phyloP scores from a whole-genome alignment of 2,329 filamentous ascomycete genomes.

The Aureobasidium zeae region DNA sequence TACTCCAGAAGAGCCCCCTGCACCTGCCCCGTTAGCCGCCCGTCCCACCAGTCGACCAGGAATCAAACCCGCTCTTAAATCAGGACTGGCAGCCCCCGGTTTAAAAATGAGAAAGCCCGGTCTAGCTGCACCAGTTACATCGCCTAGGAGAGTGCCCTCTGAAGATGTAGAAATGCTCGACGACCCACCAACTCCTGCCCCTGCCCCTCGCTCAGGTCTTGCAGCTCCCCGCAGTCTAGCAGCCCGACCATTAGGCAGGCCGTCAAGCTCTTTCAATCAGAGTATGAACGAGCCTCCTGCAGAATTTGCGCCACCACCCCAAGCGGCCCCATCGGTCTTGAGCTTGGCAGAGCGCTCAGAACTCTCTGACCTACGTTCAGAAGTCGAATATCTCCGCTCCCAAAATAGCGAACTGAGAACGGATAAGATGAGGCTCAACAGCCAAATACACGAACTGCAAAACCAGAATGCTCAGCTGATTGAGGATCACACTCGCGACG shows the following conservation, averaged over 20 bases:
- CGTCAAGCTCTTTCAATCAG: constrained; percentile 53
- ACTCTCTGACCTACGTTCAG: constrained; percentile 73
- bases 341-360: constrained; percentile 81
- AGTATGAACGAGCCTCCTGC: constrained; percentile 29
- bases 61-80: constrained; percentile 35
- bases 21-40: constrained; percentile 48
- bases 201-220: constrained; percentile 32
- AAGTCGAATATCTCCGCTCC: constrained; percentile 68
- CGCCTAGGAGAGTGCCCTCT: constrained; percentile 32
- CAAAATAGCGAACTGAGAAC: constrained; percentile 72
- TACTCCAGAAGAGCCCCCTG: constrained; percentile 37
- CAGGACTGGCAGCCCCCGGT: constrained; percentile 30
- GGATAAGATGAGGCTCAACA: constrained; percentile 71
- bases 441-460: constrained; percentile 87
- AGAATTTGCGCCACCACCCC: constrained; percentile 30
- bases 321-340: constrained; percentile 51
- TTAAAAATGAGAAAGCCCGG: constrained; percentile 36
- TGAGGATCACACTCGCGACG: constrained; percentile 91
- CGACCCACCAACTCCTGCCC: constrained; percentile 27
- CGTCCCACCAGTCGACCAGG: constrained; percentile 48
- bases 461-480: constrained; percentile 95
- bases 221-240: constrained; percentile 59
- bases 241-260: constrained; percentile 74
- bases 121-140: constrained; percentile 23
- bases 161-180: constrained; percentile 43